Conservation (phyloP, 257 asterid genomes). For the Solanum ossicruentum region DNA sequence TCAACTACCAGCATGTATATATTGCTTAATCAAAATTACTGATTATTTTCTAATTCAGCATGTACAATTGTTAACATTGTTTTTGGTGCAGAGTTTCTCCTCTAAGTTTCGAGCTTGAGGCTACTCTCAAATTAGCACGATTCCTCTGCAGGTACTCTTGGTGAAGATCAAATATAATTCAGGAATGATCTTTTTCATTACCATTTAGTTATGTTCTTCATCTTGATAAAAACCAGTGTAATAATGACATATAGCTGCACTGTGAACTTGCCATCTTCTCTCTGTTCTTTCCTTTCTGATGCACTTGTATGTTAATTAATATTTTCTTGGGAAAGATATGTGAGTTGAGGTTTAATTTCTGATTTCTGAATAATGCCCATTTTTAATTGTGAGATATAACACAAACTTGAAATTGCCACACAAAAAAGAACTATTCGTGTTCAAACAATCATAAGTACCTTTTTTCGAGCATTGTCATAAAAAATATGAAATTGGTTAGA, state of each 20-base stretch:
- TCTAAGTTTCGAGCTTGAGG: slow-evolving; percentile 95
- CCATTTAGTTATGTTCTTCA: neutral
- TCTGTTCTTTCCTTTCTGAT: neutral
- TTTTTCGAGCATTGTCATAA: neutral
- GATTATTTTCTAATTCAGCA: neutral
- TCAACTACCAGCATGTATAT: neutral
- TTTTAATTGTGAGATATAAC: neutral
- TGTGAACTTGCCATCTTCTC: neutral
- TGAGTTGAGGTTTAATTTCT: neutral
- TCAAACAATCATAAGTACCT: neutral
- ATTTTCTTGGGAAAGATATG: neutral
- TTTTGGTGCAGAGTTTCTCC: slow-evolving; percentile 79
- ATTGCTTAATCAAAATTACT: neutral
- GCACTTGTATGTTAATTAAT: neutral
- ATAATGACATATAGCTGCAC: neutral
- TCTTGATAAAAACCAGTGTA: neutral
- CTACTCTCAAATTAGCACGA: slow-evolving; percentile 90
- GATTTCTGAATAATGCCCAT: neutral
- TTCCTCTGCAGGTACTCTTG: slow-evolving; percentile 82
- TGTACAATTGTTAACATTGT: neutral
- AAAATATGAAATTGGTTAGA: neutral
- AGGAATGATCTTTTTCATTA: neutral
- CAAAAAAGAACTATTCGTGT: neutral
- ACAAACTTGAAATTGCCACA: neutral
- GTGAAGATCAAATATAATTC: neutral